Evolutionary conservation across 768 basidiomycete genomes (phyloP), one percentile per base, ranked within the genome.

Genomic region (Tricholoma bakamatsutake): DNA sequence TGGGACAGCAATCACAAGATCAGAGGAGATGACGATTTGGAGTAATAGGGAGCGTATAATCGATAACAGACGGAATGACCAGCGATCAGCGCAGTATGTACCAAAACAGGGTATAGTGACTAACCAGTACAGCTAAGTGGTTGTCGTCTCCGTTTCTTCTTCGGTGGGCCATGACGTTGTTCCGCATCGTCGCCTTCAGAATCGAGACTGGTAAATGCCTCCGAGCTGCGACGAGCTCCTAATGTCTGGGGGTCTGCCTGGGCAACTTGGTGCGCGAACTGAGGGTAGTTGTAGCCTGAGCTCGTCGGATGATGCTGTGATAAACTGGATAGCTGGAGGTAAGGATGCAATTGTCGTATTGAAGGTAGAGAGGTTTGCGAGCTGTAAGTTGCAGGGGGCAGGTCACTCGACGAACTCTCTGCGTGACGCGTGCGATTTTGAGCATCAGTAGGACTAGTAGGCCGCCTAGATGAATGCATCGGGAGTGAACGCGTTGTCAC

Each of bases 121-220:
- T 73, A 67, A 90, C 89, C 89, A 52, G 89, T 92, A 69, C 90
- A 92, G 66, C 89, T 92, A 61, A 92, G 71, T 37, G 90, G 89
- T 67, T 92, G 89, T 45, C 90, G 74, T 52, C 90, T 77, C 52
- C 90, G 76, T 70, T 90, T 92, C 80, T 90, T 90, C 77, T 90
- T 91, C 13, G 83, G 83, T 13, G 83, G 88, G 40, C 77, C 78
- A 50, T 76, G 79, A 11, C 69, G 66, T 45, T 78, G 78, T 9
- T 75, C 69, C 42, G 76, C 73, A 21, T 77, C 80, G 42, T 88
- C 86, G 11, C 64, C 70, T 49, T 87, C 85, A 31, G 84, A 83
- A 17, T 85, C 84, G 27, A 70, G 70, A 48, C 46, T 48, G 53
- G 74, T 72, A 43, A 73, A 68, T 40, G 62, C 55, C 33, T 69